Base-by-base conservation (phyloP, 257 asterid species). In the Forsythia suspensa region DNA sequence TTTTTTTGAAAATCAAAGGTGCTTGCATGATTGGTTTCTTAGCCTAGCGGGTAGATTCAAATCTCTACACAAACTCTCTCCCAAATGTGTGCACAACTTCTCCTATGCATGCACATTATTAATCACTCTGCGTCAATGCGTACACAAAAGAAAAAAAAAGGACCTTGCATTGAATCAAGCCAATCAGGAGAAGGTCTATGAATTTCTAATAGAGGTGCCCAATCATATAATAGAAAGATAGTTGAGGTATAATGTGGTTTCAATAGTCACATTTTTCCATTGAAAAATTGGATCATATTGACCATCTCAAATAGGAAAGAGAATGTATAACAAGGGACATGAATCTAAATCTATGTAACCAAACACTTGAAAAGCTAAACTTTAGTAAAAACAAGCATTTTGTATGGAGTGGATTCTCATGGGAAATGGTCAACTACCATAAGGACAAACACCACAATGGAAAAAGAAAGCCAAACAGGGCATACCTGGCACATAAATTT, bases 401-500 rank as follows among this genome's bases (percentile, higher is more conserved):
- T 4, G 67, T 59, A 59, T 59, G 24, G 36, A 8, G 67, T 21
- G 34, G 67, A 59, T 59, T 59, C n/a, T 59, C 34, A 20, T 59
- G 12, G 67, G 15, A 59, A 59, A 8, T 8, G 67, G 10, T n/a
- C 20, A 20, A 59, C 34, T 59, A n/a, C 34, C 36, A 7, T 4
- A 59, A 59, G 71, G n/a, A 80, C 20, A 67, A 59, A 59, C 12
- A 59, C 69, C 75, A 16, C 8, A 80, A 63, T 0, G 20, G 36
- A 73, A 51, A 55, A 38, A 73, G 74, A 8, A 77, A 82, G 59
- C 18, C 15, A 73, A 81, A 59, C 29, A 57, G 18, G 70, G 79
- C 69, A 61, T 79, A 93, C 98, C 97, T 51, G 99, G 98, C 79
- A 80, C 84, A 76, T 92, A 95, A 70, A 95, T 92, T 79, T 93